phyloP scores from a whole-genome alignment of 2,329 filamentous ascomycete genomes.

The Colletotrichum spinosum region DNA sequence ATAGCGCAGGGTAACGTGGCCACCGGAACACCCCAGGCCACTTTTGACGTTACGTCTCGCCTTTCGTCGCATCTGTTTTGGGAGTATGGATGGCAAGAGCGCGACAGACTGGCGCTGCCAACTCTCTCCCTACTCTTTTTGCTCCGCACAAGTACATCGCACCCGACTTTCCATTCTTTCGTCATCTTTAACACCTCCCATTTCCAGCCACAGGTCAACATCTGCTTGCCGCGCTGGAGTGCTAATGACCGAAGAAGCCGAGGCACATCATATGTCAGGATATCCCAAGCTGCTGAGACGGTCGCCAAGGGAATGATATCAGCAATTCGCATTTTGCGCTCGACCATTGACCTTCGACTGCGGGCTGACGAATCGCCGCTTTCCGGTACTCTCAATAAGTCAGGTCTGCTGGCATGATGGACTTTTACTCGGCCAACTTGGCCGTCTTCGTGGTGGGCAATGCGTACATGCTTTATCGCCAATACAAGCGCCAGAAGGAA shows the following conservation, averaged over 20 bases:
- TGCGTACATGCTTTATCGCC: constrained; percentile 41
- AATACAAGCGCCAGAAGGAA: constrained; percentile 37
- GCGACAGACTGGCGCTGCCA: neutral
- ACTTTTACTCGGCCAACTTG: constrained; percentile 42
- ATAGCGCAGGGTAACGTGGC: constrained; percentile 1
- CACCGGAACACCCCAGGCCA: constrained; percentile 2
- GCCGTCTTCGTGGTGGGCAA: constrained; percentile 41
- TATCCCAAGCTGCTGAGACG: constrained; percentile 25
- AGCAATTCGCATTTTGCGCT: too few relatives aligned
- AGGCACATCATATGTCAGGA: constrained; percentile 26
- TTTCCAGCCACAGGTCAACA: neutral
- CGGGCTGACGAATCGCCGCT: neutral
- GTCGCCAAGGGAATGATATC: neutral
- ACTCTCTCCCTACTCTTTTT: neutral
- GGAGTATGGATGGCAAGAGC: neutral
- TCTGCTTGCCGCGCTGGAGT: constrained; percentile 3
- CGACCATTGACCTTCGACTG: too few relatives aligned
- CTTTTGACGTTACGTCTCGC: too few relatives aligned
- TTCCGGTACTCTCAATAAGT: neutral
- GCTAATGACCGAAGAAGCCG: constrained; percentile 21
- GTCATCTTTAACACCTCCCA: neutral
- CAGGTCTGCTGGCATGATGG: constrained; percentile 30
- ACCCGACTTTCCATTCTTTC: neutral
- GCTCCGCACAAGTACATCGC: too few relatives aligned
- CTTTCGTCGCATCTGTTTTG: too few relatives aligned